phyloP scores from a whole-genome alignment of 2,329 filamentous ascomycete genomes.

The Hypoxylon sp. region DNA sequence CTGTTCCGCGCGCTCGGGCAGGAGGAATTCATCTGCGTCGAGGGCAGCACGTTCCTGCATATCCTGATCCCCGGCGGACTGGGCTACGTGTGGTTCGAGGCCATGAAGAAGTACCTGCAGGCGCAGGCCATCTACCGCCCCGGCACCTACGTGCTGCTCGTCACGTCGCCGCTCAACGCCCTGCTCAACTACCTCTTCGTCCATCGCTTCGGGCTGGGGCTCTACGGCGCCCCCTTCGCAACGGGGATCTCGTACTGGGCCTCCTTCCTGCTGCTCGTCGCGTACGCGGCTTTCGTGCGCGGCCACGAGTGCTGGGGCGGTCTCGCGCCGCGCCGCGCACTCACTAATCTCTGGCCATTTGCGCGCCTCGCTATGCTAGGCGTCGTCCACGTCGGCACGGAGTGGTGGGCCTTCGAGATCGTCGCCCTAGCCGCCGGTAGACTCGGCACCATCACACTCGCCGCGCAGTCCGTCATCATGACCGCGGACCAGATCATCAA shows the following conservation, averaged over 20 bases:
- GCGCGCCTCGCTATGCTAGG: slow-evolving; percentile 81
- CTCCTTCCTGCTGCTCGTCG: slow-evolving; percentile 81
- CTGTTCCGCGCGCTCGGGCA: slow-evolving; percentile 83
- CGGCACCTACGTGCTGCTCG: slow-evolving; percentile 84
- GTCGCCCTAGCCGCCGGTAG: slow-evolving; percentile 86
- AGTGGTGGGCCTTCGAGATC: slow-evolving; percentile 97
- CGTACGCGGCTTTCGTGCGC: slow-evolving; percentile 78
- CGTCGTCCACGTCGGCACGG: slow-evolving; percentile 86
- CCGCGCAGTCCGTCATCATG: slow-evolving; percentile 91
- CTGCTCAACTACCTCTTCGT: slow-evolving; percentile 86
- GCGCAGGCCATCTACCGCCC: slow-evolving; percentile 87
- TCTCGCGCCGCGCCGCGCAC: slow-evolving; percentile 71
- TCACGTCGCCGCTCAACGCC: slow-evolving; percentile 86
- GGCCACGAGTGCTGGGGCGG: slow-evolving; percentile 87
- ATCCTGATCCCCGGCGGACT: slow-evolving; percentile 84
- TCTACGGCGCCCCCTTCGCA: slow-evolving; percentile 85
- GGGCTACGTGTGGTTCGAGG: slow-evolving; percentile 90
- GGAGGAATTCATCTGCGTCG: slow-evolving; percentile 80
- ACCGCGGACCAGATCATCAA: slow-evolving; percentile 88
- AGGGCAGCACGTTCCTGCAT: slow-evolving; percentile 80
- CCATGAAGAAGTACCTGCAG: slow-evolving; percentile 89
- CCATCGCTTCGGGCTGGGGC: slow-evolving; percentile 77
- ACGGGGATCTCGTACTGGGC: slow-evolving; percentile 90
- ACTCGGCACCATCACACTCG: slow-evolving; percentile 83
- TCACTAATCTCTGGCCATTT: slow-evolving; percentile 79